A percentile compares a stretch with the other conserved stretches of the same genome.
Conservation (phyloP, 176 grass and related monocot species). For the Phoenix roebelenii region DNA sequence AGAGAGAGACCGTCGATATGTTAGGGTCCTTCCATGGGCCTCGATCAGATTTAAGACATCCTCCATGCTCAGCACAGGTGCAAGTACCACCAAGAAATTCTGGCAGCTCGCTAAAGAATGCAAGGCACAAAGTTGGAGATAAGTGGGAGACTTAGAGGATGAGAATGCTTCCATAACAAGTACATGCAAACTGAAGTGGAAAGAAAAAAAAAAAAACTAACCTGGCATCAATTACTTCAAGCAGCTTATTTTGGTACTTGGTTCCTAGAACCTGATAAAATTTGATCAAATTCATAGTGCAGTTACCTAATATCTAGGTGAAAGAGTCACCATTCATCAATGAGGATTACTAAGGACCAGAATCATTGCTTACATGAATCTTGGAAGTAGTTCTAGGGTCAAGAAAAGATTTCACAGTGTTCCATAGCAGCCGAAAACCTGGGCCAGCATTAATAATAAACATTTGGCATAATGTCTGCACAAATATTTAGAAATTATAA, state of each 20-base stretch:
- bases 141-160: no score
- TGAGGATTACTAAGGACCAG: no score
- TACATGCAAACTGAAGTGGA: no score
- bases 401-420: slow-evolving; percentile 91
- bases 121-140: no score
- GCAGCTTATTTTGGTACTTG: slow-evolving; percentile 77
- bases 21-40: slow-evolving; percentile 84
- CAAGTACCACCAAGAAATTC: slow-evolving; percentile 87
- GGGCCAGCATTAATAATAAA: slow-evolving; percentile 91
- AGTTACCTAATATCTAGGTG: no score
- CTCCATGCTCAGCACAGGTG: slow-evolving; percentile 71
- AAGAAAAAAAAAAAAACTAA: slow-evolving; percentile 13
- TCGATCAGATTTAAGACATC: slow-evolving; percentile 75
- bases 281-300: not conserved
- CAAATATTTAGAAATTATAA: not conserved
- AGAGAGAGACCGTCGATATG: slow-evolving; percentile 58
- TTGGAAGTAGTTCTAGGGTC: slow-evolving; percentile 92
- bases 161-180: no score
- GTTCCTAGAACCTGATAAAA: slow-evolving; percentile 71
- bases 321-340: no score
- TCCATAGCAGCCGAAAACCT: slow-evolving; percentile 92
- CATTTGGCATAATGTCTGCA: slow-evolving; percentile 64
- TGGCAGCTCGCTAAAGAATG: slow-evolving; percentile 69
- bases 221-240: slow-evolving; percentile 88
- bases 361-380: slow-evolving; percentile 53